Evolutionary conservation across 1,284 basidiomycete species (phyloP), one percentile per base, ranked within the genome.

Genomic region (Heliocybe sulcata): DNA sequence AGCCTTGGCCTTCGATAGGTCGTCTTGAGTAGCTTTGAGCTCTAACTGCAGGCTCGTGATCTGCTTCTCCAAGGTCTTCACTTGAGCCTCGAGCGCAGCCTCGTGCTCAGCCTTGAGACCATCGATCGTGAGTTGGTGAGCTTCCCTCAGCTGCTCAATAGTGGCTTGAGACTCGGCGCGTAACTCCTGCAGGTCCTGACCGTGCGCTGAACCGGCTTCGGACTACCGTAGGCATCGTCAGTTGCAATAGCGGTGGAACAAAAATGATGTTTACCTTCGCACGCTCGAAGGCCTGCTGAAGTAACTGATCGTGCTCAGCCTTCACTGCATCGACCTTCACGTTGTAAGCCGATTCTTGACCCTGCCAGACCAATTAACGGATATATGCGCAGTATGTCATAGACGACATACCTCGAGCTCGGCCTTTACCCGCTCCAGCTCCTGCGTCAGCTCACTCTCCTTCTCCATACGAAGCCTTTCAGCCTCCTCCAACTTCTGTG

Each of bases 1-100:
- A 1, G 76, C 65, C 68, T 92, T 92, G 8, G 87, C 77, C 70
- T 90, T 92, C 1, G 76, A 65, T 35, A 92, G 81, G 64, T 92
- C 90, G 57, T 92, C 89, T 62, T 85, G 81, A 0, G 90, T 90
- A 9, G 88, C 90, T 65, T 85, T 89, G 51, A 92, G 77, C 62
- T 92, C 87, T 35, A 90, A 68, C 52, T 70, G 79, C 59, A 84
- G 73, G 55, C 70, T 79, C 53, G 72, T 74, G 54, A 90, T 76
- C 64, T 81, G 77, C 70, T 91, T 88, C 67, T 87, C 81, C 20
- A 86, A 70, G 1, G 67, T 67, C 58, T 77, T 77, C 42, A 80
- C 72, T 61, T 87, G 77, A 26, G 75, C 73, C 53, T 84, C 81
- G 19, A 90, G 71, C 4, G 68, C 60, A 20, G 76, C 75, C 50